These are phyloP conservation scores for Kregervanrija fluxuum DNA, from an alignment of 805 yeast genomes.

Conservation along the genomic window DNA sequence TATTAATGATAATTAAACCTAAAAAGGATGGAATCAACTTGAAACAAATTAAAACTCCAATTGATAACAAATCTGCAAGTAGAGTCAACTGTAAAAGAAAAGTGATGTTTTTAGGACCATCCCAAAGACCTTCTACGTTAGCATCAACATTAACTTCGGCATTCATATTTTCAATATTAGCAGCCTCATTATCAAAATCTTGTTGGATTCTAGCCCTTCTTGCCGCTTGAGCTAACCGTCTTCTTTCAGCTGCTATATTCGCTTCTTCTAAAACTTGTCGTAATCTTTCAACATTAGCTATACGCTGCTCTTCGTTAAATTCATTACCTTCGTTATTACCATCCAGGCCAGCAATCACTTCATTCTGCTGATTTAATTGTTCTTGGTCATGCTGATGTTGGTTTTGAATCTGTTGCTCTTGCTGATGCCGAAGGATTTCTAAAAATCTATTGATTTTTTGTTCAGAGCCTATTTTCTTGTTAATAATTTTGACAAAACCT, in stretches of 20 bases:
- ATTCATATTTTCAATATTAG: not conserved
- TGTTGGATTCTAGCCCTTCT: not conserved
- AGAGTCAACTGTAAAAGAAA: constrained; percentile 16
- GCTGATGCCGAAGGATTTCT: not conserved
- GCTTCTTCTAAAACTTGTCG: not conserved
- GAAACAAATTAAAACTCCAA: constrained; percentile 15
- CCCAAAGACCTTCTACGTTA: constrained; percentile 6
- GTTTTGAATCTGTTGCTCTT: not conserved
- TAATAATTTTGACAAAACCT: constrained; percentile 53
- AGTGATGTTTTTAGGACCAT: constrained; percentile 8
- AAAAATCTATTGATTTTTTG: constrained; percentile 26
- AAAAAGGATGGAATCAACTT: constrained; percentile 20
- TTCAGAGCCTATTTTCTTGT: constrained; percentile 53
- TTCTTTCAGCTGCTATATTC: not conserved
- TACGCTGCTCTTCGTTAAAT: not conserved
- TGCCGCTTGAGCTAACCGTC: not conserved
- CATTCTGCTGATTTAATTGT: not conserved
- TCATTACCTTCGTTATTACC: not conserved
- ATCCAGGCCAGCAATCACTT: not conserved
- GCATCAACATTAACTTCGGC: constrained; percentile 5
- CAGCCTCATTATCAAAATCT: too few relatives aligned
- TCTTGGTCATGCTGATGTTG: not conserved
- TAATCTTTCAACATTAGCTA: not conserved
- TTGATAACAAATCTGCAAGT: constrained; percentile 15
- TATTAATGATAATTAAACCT: constrained; percentile 16